A percentile compares a stretch with the other conserved stretches of the same genome.
phyloP scores from a whole-genome alignment of 192 early-diverging fungal species.

The Chytriomyces confervae region DNA sequence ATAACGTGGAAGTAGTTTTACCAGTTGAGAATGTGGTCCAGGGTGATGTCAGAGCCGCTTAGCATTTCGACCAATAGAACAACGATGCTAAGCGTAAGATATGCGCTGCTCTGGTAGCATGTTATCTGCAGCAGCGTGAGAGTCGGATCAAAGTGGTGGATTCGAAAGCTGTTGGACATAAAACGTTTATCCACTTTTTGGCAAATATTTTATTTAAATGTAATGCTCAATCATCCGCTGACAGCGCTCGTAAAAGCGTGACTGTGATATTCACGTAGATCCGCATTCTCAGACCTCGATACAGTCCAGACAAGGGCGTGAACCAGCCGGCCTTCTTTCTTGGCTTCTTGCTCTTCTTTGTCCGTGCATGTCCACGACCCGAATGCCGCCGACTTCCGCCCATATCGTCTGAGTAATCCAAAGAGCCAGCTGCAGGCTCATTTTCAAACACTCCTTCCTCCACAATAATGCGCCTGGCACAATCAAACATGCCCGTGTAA shows the following conservation, averaged over 20 bases:
- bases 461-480: conserved; percentile 43
- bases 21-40: conserved; percentile 71
- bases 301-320: conserved; percentile 37
- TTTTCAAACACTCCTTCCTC: conserved; percentile 51
- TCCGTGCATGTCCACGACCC: neutral
- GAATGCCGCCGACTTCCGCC: neutral
- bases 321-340: conserved; percentile 24
- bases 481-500: conserved; percentile 57
- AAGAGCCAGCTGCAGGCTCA: neutral
- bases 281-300: conserved; percentile 50
- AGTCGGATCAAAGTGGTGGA: conserved; percentile 27
- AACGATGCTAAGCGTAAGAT: conserved; percentile 59
- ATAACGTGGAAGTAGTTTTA: neutral
- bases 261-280: conserved; percentile 34
- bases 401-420: neutral
- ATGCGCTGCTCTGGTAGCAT: conserved; percentile 60
- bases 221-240: neutral
- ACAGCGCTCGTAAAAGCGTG: conserved; percentile 12
- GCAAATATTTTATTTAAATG: neutral
- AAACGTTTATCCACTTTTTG: neutral
- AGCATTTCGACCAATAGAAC: conserved; percentile 59
- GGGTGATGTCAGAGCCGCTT: conserved; percentile 66
- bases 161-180: conserved; percentile 21
- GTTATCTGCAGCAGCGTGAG: conserved; percentile 23
- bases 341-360: conserved; percentile 8